Evolutionary conservation across 2,329 filamentous ascomycete species (phyloP).

Genomic region (Parastagonospora avenae): DNA sequence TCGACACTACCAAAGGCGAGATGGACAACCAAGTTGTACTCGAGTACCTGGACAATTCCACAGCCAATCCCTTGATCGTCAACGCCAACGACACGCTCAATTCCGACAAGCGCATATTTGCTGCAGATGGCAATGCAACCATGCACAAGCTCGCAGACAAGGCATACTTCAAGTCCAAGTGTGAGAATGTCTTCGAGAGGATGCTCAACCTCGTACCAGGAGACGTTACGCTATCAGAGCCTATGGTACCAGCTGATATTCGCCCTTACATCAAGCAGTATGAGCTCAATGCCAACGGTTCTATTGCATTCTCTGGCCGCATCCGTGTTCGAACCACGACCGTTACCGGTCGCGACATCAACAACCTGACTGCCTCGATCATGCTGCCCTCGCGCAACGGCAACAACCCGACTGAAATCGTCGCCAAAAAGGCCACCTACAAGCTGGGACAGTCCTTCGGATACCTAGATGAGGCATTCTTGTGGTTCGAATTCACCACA

Average conservation of each 20-base stretch:
- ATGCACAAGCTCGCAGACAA: conserved; percentile 33
- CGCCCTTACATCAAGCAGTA: conserved; percentile 24
- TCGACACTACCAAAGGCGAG: conserved; percentile 28
- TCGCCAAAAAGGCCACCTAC: background rate
- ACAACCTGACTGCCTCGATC: conserved; percentile 4
- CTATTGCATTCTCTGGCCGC: conserved; percentile 18
- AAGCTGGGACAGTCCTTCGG: conserved; percentile 3
- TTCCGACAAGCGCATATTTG: conserved; percentile 42
- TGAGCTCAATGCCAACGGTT: conserved; percentile 11
- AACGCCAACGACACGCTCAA: conserved; percentile 34
- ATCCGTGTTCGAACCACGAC: conserved; percentile 20
- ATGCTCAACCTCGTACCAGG: conserved; percentile 30
- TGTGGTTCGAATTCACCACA: conserved; percentile 11
- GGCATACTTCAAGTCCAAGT: conserved; percentile 22
- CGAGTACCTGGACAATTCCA: conserved; percentile 39
- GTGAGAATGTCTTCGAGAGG: conserved; percentile 20
- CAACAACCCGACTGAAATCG: background rate
- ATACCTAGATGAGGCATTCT: conserved; percentile 6
- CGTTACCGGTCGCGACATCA: conserved; percentile 7
- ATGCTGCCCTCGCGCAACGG: conserved; percentile 5
- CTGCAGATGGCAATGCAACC: conserved; percentile 36
- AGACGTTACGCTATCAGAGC: conserved; percentile 22
- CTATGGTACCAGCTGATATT: conserved; percentile 18
- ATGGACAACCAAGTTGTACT: conserved; percentile 39
- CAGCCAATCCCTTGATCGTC: conserved; percentile 32